Evolutionary conservation across 345 rosid genomes (phyloP).

Genomic region (Boechera stricta): DNA sequence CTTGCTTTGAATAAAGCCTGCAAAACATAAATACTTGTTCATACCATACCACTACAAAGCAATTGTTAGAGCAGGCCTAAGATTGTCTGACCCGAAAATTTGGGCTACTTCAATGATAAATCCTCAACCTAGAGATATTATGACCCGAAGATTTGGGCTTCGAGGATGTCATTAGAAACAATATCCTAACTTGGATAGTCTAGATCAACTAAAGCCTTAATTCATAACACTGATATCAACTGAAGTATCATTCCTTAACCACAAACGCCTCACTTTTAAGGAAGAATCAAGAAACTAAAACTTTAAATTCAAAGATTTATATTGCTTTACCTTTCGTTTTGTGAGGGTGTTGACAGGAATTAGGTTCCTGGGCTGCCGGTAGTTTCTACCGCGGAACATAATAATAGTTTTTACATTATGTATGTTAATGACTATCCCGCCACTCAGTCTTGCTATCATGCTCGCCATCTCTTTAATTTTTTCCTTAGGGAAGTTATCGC

Average conservation of each 20-base stretch:
- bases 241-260: slow-evolving; percentile 12
- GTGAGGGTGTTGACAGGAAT: slow-evolving; percentile 97
- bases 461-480: slow-evolving; percentile 95
- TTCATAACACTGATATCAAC: slow-evolving; percentile 11
- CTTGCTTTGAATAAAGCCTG: slow-evolving; percentile 98
- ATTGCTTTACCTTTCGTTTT: slow-evolving; percentile 76
- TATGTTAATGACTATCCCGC: slow-evolving; percentile 82
- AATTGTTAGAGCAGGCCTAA: background rate
- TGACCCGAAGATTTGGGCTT: background rate
- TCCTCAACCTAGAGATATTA: too few relatives aligned
- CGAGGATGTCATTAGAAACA: background rate
- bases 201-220: slow-evolving; percentile 2
- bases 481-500: slow-evolving; percentile 93
- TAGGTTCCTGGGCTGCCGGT: slow-evolving; percentile 89
- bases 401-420: slow-evolving; percentile 92
- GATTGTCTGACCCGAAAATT: background rate
- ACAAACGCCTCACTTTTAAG: background rate
- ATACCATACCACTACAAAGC: slow-evolving; percentile 17
- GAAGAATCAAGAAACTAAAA: slow-evolving; percentile 24
- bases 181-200: background rate
- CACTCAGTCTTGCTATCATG: slow-evolving; percentile 89
- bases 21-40: slow-evolving; percentile 33
- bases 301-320: background rate
- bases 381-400: slow-evolving; percentile 98
- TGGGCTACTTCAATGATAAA: too few relatives aligned